Evolutionary conservation across 202 grass and related monocot species (phyloP).

Genomic region (Alloteropsis angusta): DNA sequence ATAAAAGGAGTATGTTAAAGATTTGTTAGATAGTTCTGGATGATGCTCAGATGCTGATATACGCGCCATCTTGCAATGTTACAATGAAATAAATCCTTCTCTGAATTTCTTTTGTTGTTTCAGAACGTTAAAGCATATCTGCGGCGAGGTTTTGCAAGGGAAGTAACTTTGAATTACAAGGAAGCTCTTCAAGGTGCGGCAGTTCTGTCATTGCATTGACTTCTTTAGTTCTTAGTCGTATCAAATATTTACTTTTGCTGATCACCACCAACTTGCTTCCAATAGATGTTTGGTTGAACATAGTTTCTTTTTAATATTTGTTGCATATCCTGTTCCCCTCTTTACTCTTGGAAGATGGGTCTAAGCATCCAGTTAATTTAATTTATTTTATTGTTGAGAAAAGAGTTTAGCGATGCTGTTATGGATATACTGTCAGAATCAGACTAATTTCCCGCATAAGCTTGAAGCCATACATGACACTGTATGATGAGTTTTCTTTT

Average conservation of each 20-base stretch:
- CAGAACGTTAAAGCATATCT: slow-evolving; percentile 97
- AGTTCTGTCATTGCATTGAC: slow-evolving; percentile 11
- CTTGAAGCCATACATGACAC: neutral
- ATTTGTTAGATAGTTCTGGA: neutral
- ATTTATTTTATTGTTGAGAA: neutral
- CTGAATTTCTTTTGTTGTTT: slow-evolving; percentile 5
- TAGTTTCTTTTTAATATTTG: neutral
- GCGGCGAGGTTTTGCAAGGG: slow-evolving; percentile 68
- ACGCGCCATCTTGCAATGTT: neutral
- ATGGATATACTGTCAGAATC: neutral
- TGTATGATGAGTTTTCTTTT: neutral
- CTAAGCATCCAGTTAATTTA: neutral
- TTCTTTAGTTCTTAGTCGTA: neutral
- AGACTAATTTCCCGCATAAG: neutral
- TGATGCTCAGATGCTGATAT: neutral
- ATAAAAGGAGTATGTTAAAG: neutral
- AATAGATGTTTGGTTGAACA: neutral
- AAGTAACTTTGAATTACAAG: slow-evolving; percentile 67
- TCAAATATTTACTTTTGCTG: neutral
- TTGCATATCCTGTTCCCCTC: neutral
- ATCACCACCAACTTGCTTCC: neutral
- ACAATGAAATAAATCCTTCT: neutral
- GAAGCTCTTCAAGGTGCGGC: slow-evolving; percentile 84
- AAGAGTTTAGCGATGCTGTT: neutral
- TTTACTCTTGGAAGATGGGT: neutral